Evolutionary conservation across 1,139 yeast genomes (phyloP), one percentile per base, ranked within the genome.

Genomic region (Debaryomycetaceae sp.): DNA sequence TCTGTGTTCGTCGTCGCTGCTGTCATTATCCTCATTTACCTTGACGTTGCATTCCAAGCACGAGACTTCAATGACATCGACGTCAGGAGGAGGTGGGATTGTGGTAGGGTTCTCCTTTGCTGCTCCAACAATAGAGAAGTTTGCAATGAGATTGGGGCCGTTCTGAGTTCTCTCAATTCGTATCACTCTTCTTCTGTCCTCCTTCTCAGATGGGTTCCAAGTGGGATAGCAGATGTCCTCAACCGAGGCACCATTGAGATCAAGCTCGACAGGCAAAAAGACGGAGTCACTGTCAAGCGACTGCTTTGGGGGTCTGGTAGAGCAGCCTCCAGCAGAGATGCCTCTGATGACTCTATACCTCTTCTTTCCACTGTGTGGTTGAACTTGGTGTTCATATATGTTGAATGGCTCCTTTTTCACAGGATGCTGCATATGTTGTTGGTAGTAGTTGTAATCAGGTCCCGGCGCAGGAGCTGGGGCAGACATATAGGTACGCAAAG

Each of bases 1-100:
- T 35, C 43, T 40, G 36, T 42, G 45, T 42, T 50, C 59, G 39
- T 58, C 59, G 22, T 53, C 57, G 30, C 56, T 49, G 42, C 52
- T 46, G 43, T 68, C 73, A 37, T 66, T 63, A 47, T 69, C 73
- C 40, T 69, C 72, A n/a, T 62, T 58, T 20, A 59, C 57, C 14
- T 53, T 51, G 4, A 65, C 66, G 41, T 62, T 63, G 49, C 83
- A 78, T 54, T 76, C 76, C 37, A 81, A 62, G 55, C 86, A 81
- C 35, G 82, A 75, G 24, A 82, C 81, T 55, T 82, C 87, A 38
- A 80, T 75, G 39, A 76, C 79, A 46, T 77, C 81, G 24, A 69
- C 74, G 20, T 71, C 73, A 0, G 66, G 66, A 1, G 68, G 63
- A 2, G 72, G 62, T 6, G 72, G 70, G 34, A 62, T 52, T 1